Conservation (phyloP, 306 rosid genomes). For the Elaeagnus macrophylla region DNA sequence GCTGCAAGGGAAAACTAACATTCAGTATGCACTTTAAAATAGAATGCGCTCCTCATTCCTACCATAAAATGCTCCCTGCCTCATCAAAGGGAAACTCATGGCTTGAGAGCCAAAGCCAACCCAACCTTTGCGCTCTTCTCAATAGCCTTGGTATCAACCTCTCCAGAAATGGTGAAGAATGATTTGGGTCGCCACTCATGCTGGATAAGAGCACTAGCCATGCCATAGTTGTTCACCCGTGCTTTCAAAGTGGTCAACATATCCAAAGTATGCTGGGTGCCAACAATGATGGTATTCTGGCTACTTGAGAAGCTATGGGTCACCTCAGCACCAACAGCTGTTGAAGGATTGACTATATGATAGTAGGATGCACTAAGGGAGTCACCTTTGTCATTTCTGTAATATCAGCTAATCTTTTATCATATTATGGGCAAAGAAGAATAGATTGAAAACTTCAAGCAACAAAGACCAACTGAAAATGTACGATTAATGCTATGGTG, state of each 20-base stretch:
- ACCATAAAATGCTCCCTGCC: slow-evolving; percentile 26
- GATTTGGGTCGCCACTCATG: slow-evolving; percentile 96
- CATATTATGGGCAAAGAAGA: too few relatives aligned
- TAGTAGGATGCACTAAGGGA: slow-evolving; percentile 67
- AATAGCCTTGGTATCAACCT: slow-evolving; percentile 77
- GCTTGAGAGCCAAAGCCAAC: slow-evolving; percentile 74
- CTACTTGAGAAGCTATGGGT: slow-evolving; percentile 56
- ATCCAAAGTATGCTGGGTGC: slow-evolving; percentile 71
- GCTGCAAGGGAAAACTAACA: background rate
- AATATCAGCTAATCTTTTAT: slow-evolving; percentile 3
- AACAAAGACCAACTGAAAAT: too few relatives aligned
- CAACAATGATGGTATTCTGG: slow-evolving; percentile 67
- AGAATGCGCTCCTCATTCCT: slow-evolving; percentile 30
- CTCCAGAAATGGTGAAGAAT: slow-evolving; percentile 77
- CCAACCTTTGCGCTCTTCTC: slow-evolving; percentile 90
- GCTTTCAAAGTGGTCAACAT: slow-evolving; percentile 64
- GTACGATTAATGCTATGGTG: too few relatives aligned
- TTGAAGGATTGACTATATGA: slow-evolving; percentile 50
- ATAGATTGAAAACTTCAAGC: too few relatives aligned
- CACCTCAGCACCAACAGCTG: slow-evolving; percentile 82
- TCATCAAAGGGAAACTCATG: slow-evolving; percentile 31
- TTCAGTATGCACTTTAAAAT: slow-evolving; percentile 22
- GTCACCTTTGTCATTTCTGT: slow-evolving; percentile 77
- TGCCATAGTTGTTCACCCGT: slow-evolving; percentile 64
- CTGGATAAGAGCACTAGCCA: slow-evolving; percentile 73